Conservation (phyloP, 345 rosid genomes). For the Garcia nutans region DNA sequence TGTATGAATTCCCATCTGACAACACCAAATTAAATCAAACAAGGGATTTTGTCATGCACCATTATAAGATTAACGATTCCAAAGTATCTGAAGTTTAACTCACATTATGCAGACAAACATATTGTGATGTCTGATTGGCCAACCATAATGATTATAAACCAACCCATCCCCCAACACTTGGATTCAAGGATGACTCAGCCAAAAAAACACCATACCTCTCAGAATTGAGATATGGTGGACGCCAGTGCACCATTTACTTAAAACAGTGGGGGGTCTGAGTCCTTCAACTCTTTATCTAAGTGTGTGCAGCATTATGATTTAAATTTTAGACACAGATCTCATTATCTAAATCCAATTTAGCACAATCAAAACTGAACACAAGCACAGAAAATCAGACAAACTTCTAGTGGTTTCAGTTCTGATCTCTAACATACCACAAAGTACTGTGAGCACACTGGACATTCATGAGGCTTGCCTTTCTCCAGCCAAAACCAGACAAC, state of each 20-base stretch:
- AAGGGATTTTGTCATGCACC: background rate
- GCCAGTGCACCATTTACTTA: background rate
- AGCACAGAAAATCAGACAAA: background rate
- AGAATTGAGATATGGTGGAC: background rate
- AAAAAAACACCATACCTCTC: background rate
- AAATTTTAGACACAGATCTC: background rate
- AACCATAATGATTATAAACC: background rate
- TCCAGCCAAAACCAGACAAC: conserved; percentile 98
- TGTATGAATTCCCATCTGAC: background rate
- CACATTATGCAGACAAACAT: background rate
- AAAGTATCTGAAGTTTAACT: background rate
- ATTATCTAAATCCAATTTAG: conserved; percentile 10
- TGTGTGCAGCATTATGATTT: background rate
- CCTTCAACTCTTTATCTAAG: too few relatives aligned
- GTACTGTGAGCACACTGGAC: conserved; percentile 83
- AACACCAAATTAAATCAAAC: background rate
- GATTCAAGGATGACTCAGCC: background rate
- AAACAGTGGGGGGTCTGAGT: background rate
- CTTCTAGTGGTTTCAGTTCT: conserved; percentile 1
- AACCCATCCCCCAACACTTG: background rate
- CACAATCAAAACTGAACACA: background rate
- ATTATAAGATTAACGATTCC: background rate
- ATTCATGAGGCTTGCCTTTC: conserved; percentile 78
- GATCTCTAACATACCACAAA: conserved; percentile 60
- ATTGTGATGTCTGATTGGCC: background rate